Base-by-base conservation (phyloP, 805 yeast species). In the Blastobotrys attinorum region DNA sequence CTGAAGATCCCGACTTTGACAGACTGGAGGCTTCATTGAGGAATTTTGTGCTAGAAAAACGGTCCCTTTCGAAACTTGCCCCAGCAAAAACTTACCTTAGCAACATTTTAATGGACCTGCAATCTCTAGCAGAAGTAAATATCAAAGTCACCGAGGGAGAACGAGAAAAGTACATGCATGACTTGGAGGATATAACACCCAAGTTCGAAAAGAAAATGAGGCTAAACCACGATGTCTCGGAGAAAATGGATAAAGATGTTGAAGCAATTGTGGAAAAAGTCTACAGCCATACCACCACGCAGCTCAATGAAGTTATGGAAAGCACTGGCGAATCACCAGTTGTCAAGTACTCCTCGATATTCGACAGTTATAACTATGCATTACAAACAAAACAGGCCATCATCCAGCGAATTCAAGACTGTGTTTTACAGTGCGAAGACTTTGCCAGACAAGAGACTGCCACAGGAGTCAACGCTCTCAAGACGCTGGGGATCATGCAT, bases 21-120 rank as follows among this genome's bases (percentile, higher is more conserved):
- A 77, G 75, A 40, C 67, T 92, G 44, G 97, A 92, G 56, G 83
- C 85, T 5, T 80, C 95, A 2, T 68, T 92, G 45, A 74, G 97
- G 42, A 79, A 80, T 51, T 92, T 92, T 61, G 80, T 92, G 3
- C 70, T 92, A 18, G 95, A 90, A 52, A 92, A 89, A 55, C 75
- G 98, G 55, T 79, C 96, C 0, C 62, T 83, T 8, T 88, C 97
- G 0, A 92, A 92, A 59, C 68, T 92, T 11, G 73, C 86, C 29
- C 99, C 99, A 0, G 97, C 96, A 0, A 87, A 88, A 57, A 89
- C 81, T n/a, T 92, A 83, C 54, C 64, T 90, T 22, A 48, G 71
- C 16, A 90, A 88, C 54, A 58, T 89, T 10, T 71, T 84, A 34
- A 61, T 61, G 18, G 99, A 92, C 56, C 56, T 90, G 33, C 66